Evolutionary conservation across 139 green algal genomes (phyloP).

Genomic region (Chlamydomonas eustigma): DNA sequence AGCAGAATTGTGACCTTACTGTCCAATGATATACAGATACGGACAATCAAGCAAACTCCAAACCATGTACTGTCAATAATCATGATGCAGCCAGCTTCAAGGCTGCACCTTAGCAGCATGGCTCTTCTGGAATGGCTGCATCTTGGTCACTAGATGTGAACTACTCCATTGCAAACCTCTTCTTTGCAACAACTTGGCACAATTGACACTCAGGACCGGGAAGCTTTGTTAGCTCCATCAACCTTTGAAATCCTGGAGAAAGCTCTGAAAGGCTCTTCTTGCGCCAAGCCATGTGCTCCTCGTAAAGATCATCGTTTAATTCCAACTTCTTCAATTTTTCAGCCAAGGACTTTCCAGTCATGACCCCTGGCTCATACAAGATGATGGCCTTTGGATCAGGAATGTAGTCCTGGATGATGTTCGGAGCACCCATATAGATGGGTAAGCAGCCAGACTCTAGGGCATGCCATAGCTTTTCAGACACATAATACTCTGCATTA

Average conservation of each 20-base stretch:
- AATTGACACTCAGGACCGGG: background rate
- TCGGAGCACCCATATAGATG: constrained; percentile 30
- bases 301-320: background rate
- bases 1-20: too few relatives aligned
- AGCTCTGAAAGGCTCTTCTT: background rate
- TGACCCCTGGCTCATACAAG: background rate
- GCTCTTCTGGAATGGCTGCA: too few relatives aligned
- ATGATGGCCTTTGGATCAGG: constrained; percentile 1
- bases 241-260: background rate
- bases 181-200: background rate
- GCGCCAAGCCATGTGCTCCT: constrained; percentile 16
- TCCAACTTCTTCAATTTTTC: background rate
- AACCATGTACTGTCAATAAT: too few relatives aligned
- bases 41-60: too few relatives aligned
- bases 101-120: too few relatives aligned
- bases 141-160: too few relatives aligned
- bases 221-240: background rate
- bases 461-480: constrained; percentile 31
- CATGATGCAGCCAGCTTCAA: too few relatives aligned
- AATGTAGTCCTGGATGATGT: constrained; percentile 14
- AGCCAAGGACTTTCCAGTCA: background rate
- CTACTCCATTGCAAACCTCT: background rate
- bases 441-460: constrained; percentile 25
- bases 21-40: too few relatives aligned
- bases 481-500: constrained; percentile 26